Conservation (phyloP, 176 grass and related monocot genomes). For the sorghum (Sorghum bicolor) region Sorghum_bicolor_NCBIv3 NC_012870.2:80024001-80024500, state of each 20-base stretch:
- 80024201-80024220: slow-evolving; percentile 61
- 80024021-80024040: slow-evolving; percentile 74
- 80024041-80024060: slow-evolving; percentile 49
- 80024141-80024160: slow-evolving; percentile 47
- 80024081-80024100: slow-evolving; percentile 20
- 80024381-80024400: slow-evolving; percentile 53
- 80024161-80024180: slow-evolving; percentile 92
- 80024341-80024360: slow-evolving; percentile 96
- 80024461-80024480: slow-evolving; percentile 58
- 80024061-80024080: slow-evolving; percentile 17
- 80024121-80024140: neutral
- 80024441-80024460: slow-evolving; percentile 89
- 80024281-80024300: slow-evolving; percentile 84
- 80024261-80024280: slow-evolving; percentile 92
- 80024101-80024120: neutral
- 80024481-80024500: slow-evolving; percentile 46
- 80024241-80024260: slow-evolving; percentile 68
- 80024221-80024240: slow-evolving; percentile 43
- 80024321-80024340: slow-evolving; percentile 80
- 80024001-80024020: slow-evolving; percentile 54
- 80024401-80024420: slow-evolving; percentile 43
- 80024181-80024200: slow-evolving; percentile 70
- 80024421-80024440: slow-evolving; percentile 61
- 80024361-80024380: slow-evolving; percentile 87
- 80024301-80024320: slow-evolving; percentile 83